Percentiles rank a stretch among this genome's conserved stretches.
phyloP scores from a whole-genome alignment of 768 basidiomycete species.

The Trametes meyenii region DNA sequence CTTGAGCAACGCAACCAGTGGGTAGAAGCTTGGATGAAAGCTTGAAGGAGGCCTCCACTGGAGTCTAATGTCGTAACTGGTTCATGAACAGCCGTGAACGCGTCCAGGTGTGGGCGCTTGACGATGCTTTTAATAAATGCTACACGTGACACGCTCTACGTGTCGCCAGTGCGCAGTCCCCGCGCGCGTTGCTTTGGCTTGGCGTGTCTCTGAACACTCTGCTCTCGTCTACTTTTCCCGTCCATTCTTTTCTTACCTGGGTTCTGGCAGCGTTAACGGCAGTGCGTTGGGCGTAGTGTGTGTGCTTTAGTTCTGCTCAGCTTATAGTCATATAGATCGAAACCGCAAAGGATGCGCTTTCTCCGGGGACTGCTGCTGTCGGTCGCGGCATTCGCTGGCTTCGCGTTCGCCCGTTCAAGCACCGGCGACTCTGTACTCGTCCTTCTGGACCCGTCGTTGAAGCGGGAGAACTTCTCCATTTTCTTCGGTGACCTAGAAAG shows the following conservation, averaged over 20 bases:
- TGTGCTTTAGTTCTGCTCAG: background rate
- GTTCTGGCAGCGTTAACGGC: background rate
- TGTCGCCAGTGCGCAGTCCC: conserved; percentile 21
- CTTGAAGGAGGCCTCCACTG: no score
- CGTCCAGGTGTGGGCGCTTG: background rate
- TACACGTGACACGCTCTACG: conserved; percentile 22
- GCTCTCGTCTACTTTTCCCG: conserved; percentile 1
- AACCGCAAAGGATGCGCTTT: conserved; percentile 20
- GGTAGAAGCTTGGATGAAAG: no score
- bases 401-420: conserved; percentile 52
- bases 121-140: background rate
- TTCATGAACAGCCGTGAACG: no score
- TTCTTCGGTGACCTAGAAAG: conserved; percentile 83
- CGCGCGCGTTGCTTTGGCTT: conserved; percentile 21
- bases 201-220: conserved; percentile 13
- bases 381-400: conserved; percentile 15
- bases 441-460: conserved; percentile 73
- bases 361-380: conserved; percentile 21
- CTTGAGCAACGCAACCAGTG: no score
- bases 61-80: no score
- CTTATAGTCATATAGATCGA: background rate
- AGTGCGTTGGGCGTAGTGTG: background rate
- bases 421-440: conserved; percentile 83
- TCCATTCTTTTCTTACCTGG: background rate
- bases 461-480: conserved; percentile 69